These are phyloP conservation scores for Candida gigantensis DNA, from an alignment of 1,139 yeast species.

Conservation along the genomic window DNA sequence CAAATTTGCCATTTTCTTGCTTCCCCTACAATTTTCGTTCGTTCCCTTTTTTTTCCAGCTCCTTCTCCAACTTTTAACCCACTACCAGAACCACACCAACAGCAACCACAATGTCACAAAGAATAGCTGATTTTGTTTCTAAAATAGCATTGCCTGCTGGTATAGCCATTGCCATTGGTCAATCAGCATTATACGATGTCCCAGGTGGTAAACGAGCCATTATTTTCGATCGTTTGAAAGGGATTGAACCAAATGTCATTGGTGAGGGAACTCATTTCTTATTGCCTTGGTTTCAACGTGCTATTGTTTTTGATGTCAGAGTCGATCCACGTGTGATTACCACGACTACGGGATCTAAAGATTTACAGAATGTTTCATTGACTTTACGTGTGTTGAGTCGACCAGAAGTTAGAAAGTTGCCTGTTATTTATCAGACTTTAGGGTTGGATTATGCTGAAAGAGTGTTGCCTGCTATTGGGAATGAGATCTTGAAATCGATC, in stretches of 20 bases:
- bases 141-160: conserved; percentile 72
- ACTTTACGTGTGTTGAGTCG: conserved; percentile 92
- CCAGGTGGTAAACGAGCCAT: conserved; percentile 96
- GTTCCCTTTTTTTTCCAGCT: not conserved
- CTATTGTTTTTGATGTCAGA: conserved; percentile 87
- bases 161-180: conserved; percentile 63
- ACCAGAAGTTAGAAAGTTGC: conserved; percentile 83
- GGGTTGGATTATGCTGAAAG: conserved; percentile 97
- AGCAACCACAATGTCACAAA: conserved; percentile 33
- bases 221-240: conserved; percentile 86
- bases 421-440: conserved; percentile 82
- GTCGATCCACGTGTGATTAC: conserved; percentile 90
- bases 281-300: conserved; percentile 94
- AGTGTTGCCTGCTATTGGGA: conserved; percentile 95
- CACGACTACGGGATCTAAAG: conserved; percentile 96
- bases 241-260: conserved; percentile 81
- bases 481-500: conserved; percentile 90
- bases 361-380: conserved; percentile 90
- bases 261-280: conserved; percentile 98
- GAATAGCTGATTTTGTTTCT: conserved; percentile 41
- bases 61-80: not conserved
- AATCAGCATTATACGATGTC: conserved; percentile 84
- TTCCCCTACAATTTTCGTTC: not conserved
- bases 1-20: no score
- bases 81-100: not conserved